Evolutionary conservation across 352 stramenopile species (phyloP).

Genomic region (Pythium myriotylum): DNA sequence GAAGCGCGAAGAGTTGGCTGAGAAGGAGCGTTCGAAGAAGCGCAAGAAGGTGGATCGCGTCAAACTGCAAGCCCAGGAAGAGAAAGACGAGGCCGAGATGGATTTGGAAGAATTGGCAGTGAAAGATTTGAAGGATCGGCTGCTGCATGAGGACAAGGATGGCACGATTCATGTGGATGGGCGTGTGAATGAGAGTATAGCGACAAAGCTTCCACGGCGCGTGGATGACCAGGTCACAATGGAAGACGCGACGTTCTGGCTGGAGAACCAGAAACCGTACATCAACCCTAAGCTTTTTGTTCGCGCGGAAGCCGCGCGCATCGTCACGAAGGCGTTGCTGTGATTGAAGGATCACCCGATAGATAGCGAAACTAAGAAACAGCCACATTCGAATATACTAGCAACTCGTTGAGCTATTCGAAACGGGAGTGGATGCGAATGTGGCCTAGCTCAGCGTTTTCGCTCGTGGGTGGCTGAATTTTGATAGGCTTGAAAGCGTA

Average conservation of each 20-base stretch:
- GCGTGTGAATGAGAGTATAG: slow-evolving; percentile 84
- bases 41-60: slow-evolving; percentile 86
- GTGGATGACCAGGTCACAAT: slow-evolving; percentile 79
- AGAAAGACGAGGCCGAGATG: slow-evolving; percentile 87
- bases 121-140: slow-evolving; percentile 82
- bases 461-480: slow-evolving; percentile 32
- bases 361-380: neutral
- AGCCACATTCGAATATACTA: neutral
- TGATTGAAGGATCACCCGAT: slow-evolving; percentile 22
- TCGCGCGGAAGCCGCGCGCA: slow-evolving; percentile 73
- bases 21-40: slow-evolving; percentile 85
- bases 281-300: slow-evolving; percentile 84
- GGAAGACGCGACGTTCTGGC: slow-evolving; percentile 81
- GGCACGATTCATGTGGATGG: slow-evolving; percentile 71
- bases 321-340: slow-evolving; percentile 79
- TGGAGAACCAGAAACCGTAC: slow-evolving; percentile 86
- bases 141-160: slow-evolving; percentile 79
- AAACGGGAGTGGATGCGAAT: slow-evolving; percentile 76
- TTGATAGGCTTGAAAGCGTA: slow-evolving; percentile 65
- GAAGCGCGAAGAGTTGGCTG: slow-evolving; percentile 69
- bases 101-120: slow-evolving; percentile 81
- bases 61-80: slow-evolving; percentile 69
- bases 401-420: slow-evolving; percentile 30
- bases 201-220: slow-evolving; percentile 45
- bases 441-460: slow-evolving; percentile 38